phyloP scores from a whole-genome alignment of 176 grass and related monocot genomes.

The barley (Hordeum vulgare) region DNA sequence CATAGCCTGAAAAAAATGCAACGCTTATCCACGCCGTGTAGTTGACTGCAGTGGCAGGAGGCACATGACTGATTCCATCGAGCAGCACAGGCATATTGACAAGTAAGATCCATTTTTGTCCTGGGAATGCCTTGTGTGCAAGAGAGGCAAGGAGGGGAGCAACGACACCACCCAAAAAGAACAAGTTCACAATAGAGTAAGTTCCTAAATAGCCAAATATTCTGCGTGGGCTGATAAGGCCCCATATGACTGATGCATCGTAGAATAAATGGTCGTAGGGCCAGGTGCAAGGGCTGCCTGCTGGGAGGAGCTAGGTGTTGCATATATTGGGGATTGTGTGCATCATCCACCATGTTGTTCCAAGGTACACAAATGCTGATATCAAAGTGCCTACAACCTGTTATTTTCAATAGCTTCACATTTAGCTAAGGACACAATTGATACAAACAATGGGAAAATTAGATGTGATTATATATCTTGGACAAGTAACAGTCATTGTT shows the following conservation, averaged over 20 bases:
- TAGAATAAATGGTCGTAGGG: constrained; percentile 73
- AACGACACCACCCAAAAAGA: too few species aligned
- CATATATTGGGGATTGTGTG: constrained; percentile 74
- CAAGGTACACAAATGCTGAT: constrained; percentile 61
- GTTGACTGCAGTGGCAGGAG: too few species aligned
- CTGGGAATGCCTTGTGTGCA: too few species aligned
- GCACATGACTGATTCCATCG: too few species aligned
- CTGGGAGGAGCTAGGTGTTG: constrained; percentile 55
- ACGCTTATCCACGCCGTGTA: too few species aligned
- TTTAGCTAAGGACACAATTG: background rate
- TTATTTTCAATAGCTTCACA: background rate
- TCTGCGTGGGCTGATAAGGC: too few species aligned
- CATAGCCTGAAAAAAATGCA: too few species aligned
- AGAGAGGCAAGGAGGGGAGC: too few species aligned
- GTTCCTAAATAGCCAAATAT: too few species aligned
- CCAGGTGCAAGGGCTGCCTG: constrained; percentile 75
- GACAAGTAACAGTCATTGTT: background rate
- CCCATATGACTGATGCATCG: constrained; percentile 27
- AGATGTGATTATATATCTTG: background rate
- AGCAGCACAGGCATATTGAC: too few species aligned
- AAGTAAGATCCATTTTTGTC: too few species aligned
- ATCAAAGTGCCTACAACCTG: constrained; percentile 75
- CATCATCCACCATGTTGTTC: constrained; percentile 89
- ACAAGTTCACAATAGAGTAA: too few species aligned
- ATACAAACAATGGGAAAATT: background rate